Evolutionary conservation across 495 filamentous ascomycete genomes (phyloP).

Genomic region (Niebla homalea): DNA sequence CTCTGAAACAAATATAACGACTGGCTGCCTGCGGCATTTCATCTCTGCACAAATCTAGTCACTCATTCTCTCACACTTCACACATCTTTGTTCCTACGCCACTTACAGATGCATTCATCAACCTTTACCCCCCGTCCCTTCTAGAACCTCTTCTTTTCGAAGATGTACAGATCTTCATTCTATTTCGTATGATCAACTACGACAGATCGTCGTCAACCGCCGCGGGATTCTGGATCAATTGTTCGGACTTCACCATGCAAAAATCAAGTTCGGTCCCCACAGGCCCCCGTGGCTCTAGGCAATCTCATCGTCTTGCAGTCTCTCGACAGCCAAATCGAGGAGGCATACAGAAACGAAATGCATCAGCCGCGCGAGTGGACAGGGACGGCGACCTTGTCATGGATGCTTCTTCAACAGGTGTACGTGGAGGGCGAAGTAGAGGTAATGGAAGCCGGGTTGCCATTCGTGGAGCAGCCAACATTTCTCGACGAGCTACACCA

Average conservation of each 20-base stretch:
- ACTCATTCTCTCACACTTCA: no score
- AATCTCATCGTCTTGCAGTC: constrained; percentile 5
- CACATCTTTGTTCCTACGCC: no score
- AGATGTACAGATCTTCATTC: no score
- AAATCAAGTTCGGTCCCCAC: constrained; percentile 5
- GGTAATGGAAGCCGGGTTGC: constrained; percentile 21
- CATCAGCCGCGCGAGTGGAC: constrained; percentile 40
- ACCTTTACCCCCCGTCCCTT: no score
- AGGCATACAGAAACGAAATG: constrained; percentile 58
- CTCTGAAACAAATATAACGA: no score
- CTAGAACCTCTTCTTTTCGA: no score
- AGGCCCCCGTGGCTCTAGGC: constrained; percentile 8
- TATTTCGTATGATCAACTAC: no score
- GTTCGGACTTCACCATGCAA: background rate
- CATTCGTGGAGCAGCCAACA: constrained; percentile 16
- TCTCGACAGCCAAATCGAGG: constrained; percentile 38
- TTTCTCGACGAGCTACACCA: constrained; percentile 12
- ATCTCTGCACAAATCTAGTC: no score
- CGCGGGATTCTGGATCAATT: no score
- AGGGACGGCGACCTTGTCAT: constrained; percentile 76
- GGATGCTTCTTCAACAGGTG: constrained; percentile 37
- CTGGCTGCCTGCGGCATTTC: no score
- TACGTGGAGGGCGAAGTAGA: constrained; percentile 25
- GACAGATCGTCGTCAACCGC: no score
- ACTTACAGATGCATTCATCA: no score